Evolutionary conservation across 1,139 yeast species (phyloP).

Genomic region (Candida anutae): DNA sequence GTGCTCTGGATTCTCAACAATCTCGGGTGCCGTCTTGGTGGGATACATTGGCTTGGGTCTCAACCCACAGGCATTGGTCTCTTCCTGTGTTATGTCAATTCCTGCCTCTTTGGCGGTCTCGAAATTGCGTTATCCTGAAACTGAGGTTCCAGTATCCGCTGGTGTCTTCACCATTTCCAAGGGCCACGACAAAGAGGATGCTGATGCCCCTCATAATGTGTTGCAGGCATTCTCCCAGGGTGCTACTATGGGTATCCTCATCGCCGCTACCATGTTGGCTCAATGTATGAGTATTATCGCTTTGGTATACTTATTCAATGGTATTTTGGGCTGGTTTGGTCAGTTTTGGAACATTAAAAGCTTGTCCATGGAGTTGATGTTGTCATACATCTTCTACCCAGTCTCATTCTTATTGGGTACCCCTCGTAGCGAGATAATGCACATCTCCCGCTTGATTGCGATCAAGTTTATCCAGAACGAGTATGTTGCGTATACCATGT

Average conservation of each 20-base stretch:
- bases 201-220: conserved; percentile 45
- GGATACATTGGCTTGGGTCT: conserved; percentile 61
- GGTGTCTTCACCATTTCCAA: conserved; percentile 27
- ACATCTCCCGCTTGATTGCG: conserved; percentile 47
- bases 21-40: conserved; percentile 59
- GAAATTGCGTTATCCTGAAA: conserved; percentile 55
- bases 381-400: conserved; percentile 55
- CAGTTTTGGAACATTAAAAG: conserved; percentile 50
- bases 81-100: conserved; percentile 66
- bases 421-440: conserved; percentile 48
- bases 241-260: conserved; percentile 51
- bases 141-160: conserved; percentile 47
- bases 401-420: conserved; percentile 56
- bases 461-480: conserved; percentile 58
- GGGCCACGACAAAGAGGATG: conserved; percentile 20
- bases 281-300: conserved; percentile 61
- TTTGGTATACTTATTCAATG: conserved; percentile 51
- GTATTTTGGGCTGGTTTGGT: conserved; percentile 57
- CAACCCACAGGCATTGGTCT: conserved; percentile 56
- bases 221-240: conserved; percentile 60
- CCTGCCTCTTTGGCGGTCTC: conserved; percentile 62
- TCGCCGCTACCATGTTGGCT: conserved; percentile 55
- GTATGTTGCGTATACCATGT: conserved; percentile 47
- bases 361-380: conserved; percentile 49
- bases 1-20: conserved; percentile 63